These are phyloP conservation scores for Rostrohypoxylon terebratum DNA, from an alignment of 495 filamentous ascomycete species.

Conservation along the genomic window DNA sequence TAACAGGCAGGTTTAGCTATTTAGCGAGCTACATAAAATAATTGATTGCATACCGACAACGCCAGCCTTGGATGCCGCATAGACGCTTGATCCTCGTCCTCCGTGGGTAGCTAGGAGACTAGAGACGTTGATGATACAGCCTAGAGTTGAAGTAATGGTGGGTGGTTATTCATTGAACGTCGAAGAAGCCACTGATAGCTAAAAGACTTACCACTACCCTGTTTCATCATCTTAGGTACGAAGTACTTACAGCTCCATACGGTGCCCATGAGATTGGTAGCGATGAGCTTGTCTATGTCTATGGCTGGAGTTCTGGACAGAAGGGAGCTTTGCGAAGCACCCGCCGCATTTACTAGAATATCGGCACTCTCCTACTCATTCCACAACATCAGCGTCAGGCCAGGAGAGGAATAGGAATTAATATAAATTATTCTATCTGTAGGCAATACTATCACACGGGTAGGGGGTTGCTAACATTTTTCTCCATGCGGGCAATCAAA, in stretches of 20 bases:
- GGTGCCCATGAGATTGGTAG: slow-evolving; percentile 79
- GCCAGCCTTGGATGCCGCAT: slow-evolving; percentile 85
- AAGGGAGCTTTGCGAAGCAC: slow-evolving; percentile 70
- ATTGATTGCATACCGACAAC: slow-evolving; percentile 65
- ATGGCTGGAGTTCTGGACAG: slow-evolving; percentile 60
- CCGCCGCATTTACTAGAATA: slow-evolving; percentile 82
- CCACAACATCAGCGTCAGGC: slow-evolving; percentile 1
- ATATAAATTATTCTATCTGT: slow-evolving; percentile 1
- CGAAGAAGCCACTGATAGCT: not conserved
- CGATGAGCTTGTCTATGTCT: slow-evolving; percentile 63
- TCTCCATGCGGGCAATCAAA: slow-evolving; percentile 7
- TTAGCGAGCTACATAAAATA: slow-evolving; percentile 12
- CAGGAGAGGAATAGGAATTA: slow-evolving; percentile 11
- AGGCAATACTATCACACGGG: not conserved
- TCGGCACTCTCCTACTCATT: slow-evolving; percentile 51
- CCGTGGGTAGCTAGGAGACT: slow-evolving; percentile 75
- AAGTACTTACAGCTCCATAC: slow-evolving; percentile 71
- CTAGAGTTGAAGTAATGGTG: slow-evolving; percentile 38
- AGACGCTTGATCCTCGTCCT: slow-evolving; percentile 73
- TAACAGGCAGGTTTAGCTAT: slow-evolving; percentile 32
- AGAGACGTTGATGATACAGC: slow-evolving; percentile 83
- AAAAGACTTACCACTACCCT: slow-evolving; percentile 45
- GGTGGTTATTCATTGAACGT: not conserved
- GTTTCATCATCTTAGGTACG: slow-evolving; percentile 63
- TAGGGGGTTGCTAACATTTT: slow-evolving; percentile 24